A percentile compares a stretch with the other conserved stretches of the same genome.
Conservation (phyloP, 371 early-diverging fungal species). For the Mucor irregularis region DNA sequence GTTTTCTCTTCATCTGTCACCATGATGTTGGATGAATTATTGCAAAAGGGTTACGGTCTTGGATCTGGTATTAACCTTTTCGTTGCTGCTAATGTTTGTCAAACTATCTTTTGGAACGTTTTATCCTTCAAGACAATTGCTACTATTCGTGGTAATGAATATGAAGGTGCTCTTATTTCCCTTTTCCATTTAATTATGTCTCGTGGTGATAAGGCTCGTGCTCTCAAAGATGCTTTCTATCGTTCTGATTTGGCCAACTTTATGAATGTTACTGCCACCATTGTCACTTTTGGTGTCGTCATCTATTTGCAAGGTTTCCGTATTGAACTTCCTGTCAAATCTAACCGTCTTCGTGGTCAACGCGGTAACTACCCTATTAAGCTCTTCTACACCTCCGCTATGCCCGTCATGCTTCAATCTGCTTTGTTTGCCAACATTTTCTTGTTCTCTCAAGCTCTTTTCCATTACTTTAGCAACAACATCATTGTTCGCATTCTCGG, state of each 20-base stretch:
- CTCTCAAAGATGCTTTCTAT: constrained; percentile 98
- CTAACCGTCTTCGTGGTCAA: constrained; percentile 95
- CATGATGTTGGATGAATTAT: constrained; percentile 98
- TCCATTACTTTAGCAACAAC: constrained; percentile 94
- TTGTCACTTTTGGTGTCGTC: constrained; percentile 91
- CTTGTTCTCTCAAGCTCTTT: constrained; percentile 96
- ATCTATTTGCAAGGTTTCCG: constrained; percentile 99
- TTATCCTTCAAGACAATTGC: constrained; percentile 97
- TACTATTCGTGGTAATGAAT: constrained; percentile 98
- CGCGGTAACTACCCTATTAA: constrained; percentile 98
- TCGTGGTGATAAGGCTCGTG: constrained; percentile 97
- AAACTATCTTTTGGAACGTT: constrained; percentile 99
- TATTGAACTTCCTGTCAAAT: constrained; percentile 98
- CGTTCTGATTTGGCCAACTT: constrained; percentile 97
- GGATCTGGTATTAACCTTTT: constrained; percentile 99
- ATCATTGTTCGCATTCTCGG: constrained; percentile 94
- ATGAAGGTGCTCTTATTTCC: constrained; percentile 98
- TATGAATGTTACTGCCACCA: constrained; percentile 91
- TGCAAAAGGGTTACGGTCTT: constrained; percentile 99
- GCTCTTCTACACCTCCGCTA: constrained; percentile 99
- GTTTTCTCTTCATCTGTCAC: constrained; percentile 97
- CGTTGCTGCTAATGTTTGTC: constrained; percentile 99
- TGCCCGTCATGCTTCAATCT: constrained; percentile 99
- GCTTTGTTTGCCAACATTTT: constrained; percentile 96
- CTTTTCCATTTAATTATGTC: constrained; percentile 95